Evolutionary conservation across 176 grass and related monocot species (phyloP), one percentile per base, ranked within the genome.

Genomic region (Bonia amplexicaulis): DNA sequence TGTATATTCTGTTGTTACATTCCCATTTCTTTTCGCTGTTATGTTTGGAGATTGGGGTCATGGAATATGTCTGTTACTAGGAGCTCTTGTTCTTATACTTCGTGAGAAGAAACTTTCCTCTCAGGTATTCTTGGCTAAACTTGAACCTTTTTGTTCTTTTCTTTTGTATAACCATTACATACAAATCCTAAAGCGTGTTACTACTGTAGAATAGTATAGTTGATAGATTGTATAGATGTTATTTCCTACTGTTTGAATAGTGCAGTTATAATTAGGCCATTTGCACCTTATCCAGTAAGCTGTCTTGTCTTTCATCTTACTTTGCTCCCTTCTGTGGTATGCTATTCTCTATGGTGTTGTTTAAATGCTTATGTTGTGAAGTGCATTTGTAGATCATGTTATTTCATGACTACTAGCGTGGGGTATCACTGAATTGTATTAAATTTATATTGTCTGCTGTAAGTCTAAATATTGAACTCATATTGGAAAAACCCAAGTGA

Each of bases 31-130:
- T 79, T 99, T 99, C 74, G 97, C 97, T 88, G 97, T 99, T 54
- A 99, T 99, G 97, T 99, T 99, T 90, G 97, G 97, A 89, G 97
- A 99, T 87, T 99, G 97, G 97, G 97, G 97, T 41, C 97, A 99
- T 94, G 97, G 97, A 73, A 94, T 99, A 88, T 99, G 97, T 83
- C 79, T 99, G 52, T 88, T 99, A 78, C 62, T 99, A 52, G 97
- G 93, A 87, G 89, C 97, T 86, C 89, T 96, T 85, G 29, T 99
- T 80, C 92, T 99, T 74, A 99, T 99, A 87, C 73, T 93, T 84
- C 88, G 88, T 53, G 97, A 99, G 85, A 99, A 99, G 79, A 99
- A 92, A 88, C 92, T 99, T 78, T 89, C 88, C 52, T 99, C 93
- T 74, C 91, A 99, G 93, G 97, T 99, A 81, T 61, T 58, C 45